A percentile compares a stretch with the other conserved stretches of the same genome.
Conservation (phyloP, 202 grass and related monocot genomes). For the Elaeis oleifera region DNA sequence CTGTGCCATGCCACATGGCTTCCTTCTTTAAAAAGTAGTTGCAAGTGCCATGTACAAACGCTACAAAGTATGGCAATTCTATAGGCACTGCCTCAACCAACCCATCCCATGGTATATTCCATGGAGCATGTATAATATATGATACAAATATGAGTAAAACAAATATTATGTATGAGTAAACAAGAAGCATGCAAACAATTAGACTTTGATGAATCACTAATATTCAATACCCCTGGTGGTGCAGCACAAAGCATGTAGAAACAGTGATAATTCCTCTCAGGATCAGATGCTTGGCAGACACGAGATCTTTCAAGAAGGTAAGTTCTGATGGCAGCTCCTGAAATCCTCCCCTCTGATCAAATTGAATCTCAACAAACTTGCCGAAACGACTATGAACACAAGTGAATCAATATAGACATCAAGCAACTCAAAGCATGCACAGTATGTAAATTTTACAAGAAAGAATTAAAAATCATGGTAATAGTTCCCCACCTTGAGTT, state of each 20-base stretch:
- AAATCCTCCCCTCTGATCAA: conserved; percentile 18
- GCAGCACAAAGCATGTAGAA: conserved; percentile 29
- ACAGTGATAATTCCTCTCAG: conserved; percentile 25
- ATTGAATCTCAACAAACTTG: conserved; percentile 27
- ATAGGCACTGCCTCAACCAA: no score
- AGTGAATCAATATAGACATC: conserved; percentile 8
- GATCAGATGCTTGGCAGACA: conserved; percentile 24
- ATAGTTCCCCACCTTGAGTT: conserved; percentile 71
- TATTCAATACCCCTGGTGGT: conserved; percentile 8
- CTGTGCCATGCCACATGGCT: no score
- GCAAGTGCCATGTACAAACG: no score
- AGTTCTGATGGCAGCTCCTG: conserved; percentile 23
- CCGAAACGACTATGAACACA: conserved; percentile 17
- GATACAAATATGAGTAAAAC: no score
- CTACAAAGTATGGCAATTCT: no score
- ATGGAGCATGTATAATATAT: no score
- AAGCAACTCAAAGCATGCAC: neutral
- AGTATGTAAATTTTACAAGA: no score
- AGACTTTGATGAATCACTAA: no score
- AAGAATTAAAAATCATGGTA: neutral
- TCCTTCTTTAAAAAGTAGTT: no score
- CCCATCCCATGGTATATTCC: no score
- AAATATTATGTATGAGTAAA: no score
- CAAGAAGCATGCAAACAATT: no score
- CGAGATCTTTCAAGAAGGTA: conserved; percentile 27